phyloP scores from a whole-genome alignment of 352 stramenopile genomes.

The Pythium graminicola region DNA sequence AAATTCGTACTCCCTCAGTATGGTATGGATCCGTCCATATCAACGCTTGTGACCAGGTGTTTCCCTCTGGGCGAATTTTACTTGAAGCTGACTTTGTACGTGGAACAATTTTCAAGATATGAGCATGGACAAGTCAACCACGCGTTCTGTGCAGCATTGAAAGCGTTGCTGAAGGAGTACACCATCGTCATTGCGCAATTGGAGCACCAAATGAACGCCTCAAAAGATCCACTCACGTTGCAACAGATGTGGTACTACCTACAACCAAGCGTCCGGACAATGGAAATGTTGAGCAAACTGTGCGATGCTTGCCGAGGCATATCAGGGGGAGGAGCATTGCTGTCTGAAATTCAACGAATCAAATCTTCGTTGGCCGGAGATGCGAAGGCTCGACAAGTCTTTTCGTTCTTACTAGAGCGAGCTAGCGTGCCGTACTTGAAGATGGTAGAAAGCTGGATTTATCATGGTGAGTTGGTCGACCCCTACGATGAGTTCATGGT shows the following conservation, averaged over 20 bases:
- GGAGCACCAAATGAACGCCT: slow-evolving; percentile 67
- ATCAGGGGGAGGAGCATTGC: slow-evolving; percentile 84
- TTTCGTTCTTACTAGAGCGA: slow-evolving; percentile 78
- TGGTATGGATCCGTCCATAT: slow-evolving; percentile 77
- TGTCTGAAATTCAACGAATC: slow-evolving; percentile 87
- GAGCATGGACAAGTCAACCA: slow-evolving; percentile 93
- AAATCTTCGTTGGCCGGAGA: slow-evolving; percentile 77
- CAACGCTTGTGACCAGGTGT: slow-evolving; percentile 57
- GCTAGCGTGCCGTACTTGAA: slow-evolving; percentile 84
- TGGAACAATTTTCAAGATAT: slow-evolving; percentile 78
- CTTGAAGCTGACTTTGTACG: slow-evolving; percentile 63
- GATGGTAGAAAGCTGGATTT: slow-evolving; percentile 89
- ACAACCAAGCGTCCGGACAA: slow-evolving; percentile 87
- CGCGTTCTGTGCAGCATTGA: slow-evolving; percentile 89
- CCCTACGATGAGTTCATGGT: slow-evolving; percentile 92
- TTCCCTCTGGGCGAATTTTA: slow-evolving; percentile 74
- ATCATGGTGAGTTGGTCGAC: slow-evolving; percentile 84
- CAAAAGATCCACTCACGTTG: slow-evolving; percentile 55
- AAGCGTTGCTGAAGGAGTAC: slow-evolving; percentile 91
- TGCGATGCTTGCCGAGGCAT: slow-evolving; percentile 65
- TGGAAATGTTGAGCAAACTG: slow-evolving; percentile 88
- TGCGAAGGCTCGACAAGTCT: slow-evolving; percentile 65
- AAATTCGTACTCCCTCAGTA: slow-evolving; percentile 63
- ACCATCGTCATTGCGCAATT: slow-evolving; percentile 89
- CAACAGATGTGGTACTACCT: slow-evolving; percentile 92